Percentiles rank a stretch among this genome's conserved stretches.
Conservation (phyloP, 352 stramenopile species). For the Aphanomyces stellatus region DNA sequence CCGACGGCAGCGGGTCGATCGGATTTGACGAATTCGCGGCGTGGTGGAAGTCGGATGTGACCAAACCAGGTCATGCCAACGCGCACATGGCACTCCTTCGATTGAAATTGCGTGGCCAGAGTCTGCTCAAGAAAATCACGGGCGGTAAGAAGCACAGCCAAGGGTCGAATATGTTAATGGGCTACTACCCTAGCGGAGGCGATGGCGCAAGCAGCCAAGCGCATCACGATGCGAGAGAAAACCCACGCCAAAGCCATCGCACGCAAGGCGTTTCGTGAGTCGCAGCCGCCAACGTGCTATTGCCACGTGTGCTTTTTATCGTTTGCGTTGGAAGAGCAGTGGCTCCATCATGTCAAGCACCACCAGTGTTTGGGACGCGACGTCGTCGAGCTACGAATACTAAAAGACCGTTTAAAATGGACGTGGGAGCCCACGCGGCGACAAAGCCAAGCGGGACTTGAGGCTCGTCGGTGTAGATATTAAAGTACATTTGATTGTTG, state of each 20-base stretch:
- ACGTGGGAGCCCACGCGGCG: not conserved
- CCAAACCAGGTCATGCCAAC: not conserved
- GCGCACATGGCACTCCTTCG: constrained; percentile 13
- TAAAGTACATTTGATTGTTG: no score
- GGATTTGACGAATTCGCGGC: constrained; percentile 43
- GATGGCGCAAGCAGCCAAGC: constrained; percentile 6
- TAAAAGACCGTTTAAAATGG: not conserved
- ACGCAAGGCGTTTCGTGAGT: not conserved
- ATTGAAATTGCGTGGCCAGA: constrained; percentile 15
- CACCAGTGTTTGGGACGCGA: not conserved
- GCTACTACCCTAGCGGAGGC: not conserved
- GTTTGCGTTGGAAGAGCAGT: constrained; percentile 5
- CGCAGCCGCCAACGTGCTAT: not conserved
- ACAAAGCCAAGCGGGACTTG: no score
- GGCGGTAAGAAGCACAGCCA: not conserved
- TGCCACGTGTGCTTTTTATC: not conserved
- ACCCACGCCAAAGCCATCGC: not conserved
- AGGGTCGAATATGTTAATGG: not conserved
- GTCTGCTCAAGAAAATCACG: not conserved
- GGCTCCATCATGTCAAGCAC: not conserved
- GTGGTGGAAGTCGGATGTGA: constrained; percentile 35
- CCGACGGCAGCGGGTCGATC: constrained; percentile 40
- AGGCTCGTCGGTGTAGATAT: no score
- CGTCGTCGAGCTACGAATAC: not conserved
- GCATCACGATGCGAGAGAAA: not conserved